phyloP scores from a whole-genome alignment of 108 stramenopile genomes.

The Cyclotella baltica region DNA sequence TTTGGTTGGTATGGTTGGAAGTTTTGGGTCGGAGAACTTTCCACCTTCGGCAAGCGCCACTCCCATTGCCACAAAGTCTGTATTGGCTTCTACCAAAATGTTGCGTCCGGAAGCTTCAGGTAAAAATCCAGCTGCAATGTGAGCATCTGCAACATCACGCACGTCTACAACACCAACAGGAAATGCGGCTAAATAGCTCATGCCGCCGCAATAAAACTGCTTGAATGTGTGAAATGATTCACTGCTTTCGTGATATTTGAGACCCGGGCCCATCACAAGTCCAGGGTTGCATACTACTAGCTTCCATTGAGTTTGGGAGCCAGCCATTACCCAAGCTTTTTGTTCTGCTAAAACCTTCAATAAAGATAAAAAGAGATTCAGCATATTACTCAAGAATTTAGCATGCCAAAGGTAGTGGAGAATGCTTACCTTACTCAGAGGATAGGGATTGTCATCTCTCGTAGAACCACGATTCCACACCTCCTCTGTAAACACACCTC shows the following conservation, averaged over 20 bases:
- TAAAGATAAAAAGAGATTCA: neutral
- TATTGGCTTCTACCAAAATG: neutral
- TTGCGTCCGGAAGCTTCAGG: neutral
- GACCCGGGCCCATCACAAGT: neutral
- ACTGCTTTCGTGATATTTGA: neutral
- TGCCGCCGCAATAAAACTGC: constrained; percentile 5
- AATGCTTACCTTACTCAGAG: neutral
- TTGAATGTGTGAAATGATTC: constrained; percentile 20
- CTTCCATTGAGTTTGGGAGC: neutral
- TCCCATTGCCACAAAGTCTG: neutral
- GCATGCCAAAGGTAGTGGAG: too few species aligned
- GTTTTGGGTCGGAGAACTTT: neutral
- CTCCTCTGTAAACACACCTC: neutral
- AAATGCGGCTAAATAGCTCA: neutral
- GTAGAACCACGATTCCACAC: neutral
- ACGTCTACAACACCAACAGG: neutral
- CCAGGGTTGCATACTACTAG: neutral
- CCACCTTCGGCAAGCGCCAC: neutral
- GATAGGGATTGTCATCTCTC: neutral
- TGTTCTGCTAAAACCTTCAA: neutral
- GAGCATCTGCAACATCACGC: constrained; percentile 10
- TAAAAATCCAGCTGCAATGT: neutral
- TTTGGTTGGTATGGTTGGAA: neutral
- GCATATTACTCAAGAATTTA: too few species aligned
- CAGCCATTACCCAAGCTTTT: neutral